A percentile compares a stretch with the other conserved stretches of the same genome.
phyloP scores from a whole-genome alignment of 2,329 filamentous ascomycete species.

The Monilinia aucupariae region DNA sequence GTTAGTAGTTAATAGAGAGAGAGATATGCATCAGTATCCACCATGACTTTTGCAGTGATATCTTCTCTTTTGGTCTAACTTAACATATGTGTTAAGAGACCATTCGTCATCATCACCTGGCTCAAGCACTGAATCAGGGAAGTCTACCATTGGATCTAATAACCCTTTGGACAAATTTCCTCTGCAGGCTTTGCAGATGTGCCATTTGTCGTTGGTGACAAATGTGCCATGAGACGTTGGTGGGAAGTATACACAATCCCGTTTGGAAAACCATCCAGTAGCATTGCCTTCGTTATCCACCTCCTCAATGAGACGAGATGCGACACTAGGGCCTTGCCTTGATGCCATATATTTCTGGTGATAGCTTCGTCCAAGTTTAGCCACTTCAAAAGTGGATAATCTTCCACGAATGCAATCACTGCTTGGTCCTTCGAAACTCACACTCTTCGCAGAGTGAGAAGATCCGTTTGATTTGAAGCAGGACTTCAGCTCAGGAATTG shows the following conservation, averaged over 20 bases:
- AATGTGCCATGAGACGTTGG: neutral
- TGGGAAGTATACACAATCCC: neutral
- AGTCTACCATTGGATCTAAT: slow-evolving; percentile 1
- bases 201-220: neutral
- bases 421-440: slow-evolving; percentile 10
- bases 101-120: neutral
- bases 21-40: neutral
- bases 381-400: neutral
- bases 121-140: neutral
- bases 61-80: neutral
- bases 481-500: slow-evolving; percentile 9
- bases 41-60: neutral
- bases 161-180: neutral
- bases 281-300: neutral
- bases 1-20: slow-evolving; percentile 13
- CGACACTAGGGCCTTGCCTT: neutral
- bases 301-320: neutral
- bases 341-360: neutral
- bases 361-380: neutral
- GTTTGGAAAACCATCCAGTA: slow-evolving; percentile 6
- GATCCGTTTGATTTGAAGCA: slow-evolving; percentile 3
- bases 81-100: neutral
- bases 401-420: neutral
- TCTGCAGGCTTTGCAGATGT: neutral
- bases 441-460: slow-evolving; percentile 10